Percentiles rank a stretch among this genome's conserved stretches.
phyloP scores from a whole-genome alignment of 768 basidiomycete species.

The Cubamyces sp. region DNA sequence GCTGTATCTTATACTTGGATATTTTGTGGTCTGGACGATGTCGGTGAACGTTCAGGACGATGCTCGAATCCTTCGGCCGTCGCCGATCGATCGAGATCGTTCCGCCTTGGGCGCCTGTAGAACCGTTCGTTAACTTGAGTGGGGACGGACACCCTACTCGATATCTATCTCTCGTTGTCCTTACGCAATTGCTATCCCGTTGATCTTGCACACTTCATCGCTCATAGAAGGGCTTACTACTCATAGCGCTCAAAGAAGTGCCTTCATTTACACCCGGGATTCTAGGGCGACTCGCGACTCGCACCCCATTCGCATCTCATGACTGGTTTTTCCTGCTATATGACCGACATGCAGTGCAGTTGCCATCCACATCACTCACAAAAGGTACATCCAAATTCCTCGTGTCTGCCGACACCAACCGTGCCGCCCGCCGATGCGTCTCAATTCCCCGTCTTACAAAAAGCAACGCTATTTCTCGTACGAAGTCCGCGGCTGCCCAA shows the following conservation, averaged over 20 bases:
- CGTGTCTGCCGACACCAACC: conserved; percentile 6
- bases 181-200: no score
- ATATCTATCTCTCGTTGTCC: no score
- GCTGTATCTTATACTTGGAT: conserved; percentile 1
- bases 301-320: background rate
- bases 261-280: no score
- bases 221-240: no score
- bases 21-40: background rate
- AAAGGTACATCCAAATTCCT: background rate
- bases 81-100: background rate
- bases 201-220: no score
- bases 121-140: no score
- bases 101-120: background rate
- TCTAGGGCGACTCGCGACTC: no score
- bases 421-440: conserved; percentile 4
- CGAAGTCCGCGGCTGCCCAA: no score
- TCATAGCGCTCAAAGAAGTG: no score
- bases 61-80: conserved; percentile 19
- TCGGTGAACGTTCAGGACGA: conserved; percentile 21
- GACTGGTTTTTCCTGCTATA: conserved; percentile 6
- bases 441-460: conserved; percentile 6
- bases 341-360: background rate
- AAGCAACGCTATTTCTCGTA: background rate
- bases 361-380: background rate
- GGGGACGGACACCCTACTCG: no score